Percentiles rank a stretch among this genome's conserved stretches.
Conservation (phyloP, 2,329 filamentous ascomycete genomes). For the Stachybotrys echinatus region DNA sequence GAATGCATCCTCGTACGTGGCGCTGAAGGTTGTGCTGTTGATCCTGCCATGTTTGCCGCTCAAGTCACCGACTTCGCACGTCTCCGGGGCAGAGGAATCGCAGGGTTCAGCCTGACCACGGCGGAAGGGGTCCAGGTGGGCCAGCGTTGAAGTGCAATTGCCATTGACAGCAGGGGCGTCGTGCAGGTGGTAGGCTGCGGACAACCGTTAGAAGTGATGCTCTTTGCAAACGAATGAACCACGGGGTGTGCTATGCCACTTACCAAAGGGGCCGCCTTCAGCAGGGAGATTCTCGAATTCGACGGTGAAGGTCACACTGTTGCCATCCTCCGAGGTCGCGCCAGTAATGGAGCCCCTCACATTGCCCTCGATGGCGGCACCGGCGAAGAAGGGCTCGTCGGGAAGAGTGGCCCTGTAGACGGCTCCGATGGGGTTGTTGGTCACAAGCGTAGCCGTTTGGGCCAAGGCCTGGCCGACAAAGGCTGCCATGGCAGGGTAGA, state of each 20-base stretch:
- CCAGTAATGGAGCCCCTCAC: constrained; percentile 49
- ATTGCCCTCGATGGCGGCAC: constrained; percentile 42
- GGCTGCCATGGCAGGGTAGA: constrained; percentile 19
- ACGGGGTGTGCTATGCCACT: constrained; percentile 17
- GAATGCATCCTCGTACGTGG: constrained; percentile 51
- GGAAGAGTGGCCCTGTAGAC: constrained; percentile 54
- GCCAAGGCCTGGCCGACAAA: constrained; percentile 20
- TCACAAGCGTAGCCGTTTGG: constrained; percentile 43
- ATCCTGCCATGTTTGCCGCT: constrained; percentile 68
- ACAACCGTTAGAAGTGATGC: constrained; percentile 6
- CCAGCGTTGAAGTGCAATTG: constrained; percentile 65
- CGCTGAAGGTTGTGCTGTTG: constrained; percentile 40
- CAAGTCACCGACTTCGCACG: constrained; percentile 73
- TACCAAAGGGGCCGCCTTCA: constrained; percentile 55
- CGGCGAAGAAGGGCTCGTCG: constrained; percentile 43
- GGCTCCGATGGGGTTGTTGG: constrained; percentile 49
- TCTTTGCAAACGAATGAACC: constrained; percentile 1
- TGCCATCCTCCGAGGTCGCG: constrained; percentile 38
- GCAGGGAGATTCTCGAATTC: constrained; percentile 54
- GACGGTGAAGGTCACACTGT: constrained; percentile 51
- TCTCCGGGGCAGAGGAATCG: constrained; percentile 48
- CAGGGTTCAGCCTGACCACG: constrained; percentile 60
- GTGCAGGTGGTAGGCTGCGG: constrained; percentile 68
- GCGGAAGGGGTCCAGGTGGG: constrained; percentile 66
- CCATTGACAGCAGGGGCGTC: constrained; percentile 54